Conservation (phyloP, 1,284 basidiomycete species). For the Naganishia liquefaciens region DNA sequence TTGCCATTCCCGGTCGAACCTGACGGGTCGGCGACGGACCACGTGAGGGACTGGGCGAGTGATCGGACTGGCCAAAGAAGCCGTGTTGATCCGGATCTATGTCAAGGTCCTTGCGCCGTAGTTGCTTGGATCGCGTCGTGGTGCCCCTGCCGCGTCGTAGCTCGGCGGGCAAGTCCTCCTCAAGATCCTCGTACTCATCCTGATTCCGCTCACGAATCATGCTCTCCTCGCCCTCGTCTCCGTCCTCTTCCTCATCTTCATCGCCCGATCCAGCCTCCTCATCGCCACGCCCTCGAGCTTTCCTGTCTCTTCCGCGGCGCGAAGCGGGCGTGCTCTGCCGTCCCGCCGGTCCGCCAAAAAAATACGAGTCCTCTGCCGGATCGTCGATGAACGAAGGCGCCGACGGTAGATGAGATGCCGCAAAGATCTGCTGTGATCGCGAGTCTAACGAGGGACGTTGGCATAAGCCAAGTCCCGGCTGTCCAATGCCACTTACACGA, state of each 20-base stretch:
- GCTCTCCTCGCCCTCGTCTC: slow-evolving; percentile 25
- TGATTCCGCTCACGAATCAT: slow-evolving; percentile 11
- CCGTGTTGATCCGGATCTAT: slow-evolving; percentile 6
- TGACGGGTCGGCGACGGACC: slow-evolving; percentile 12
- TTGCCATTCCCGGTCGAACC: neutral
- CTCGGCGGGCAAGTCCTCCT: slow-evolving; percentile 15
- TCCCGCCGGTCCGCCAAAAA: slow-evolving; percentile 10
- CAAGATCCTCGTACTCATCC: slow-evolving; percentile 21
- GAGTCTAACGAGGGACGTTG: slow-evolving; percentile 41
- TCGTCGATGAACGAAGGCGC: slow-evolving; percentile 51
- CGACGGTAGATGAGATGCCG: slow-evolving; percentile 42
- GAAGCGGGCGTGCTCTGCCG: slow-evolving; percentile 19
- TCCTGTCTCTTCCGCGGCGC: slow-evolving; percentile 1
- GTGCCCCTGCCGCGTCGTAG: slow-evolving; percentile 1
- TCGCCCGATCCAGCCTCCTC: slow-evolving; percentile 35
- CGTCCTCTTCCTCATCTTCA: slow-evolving; percentile 36
- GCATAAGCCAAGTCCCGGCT: neutral
- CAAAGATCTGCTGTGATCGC: slow-evolving; percentile 50
- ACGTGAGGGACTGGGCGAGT: slow-evolving; percentile 28
- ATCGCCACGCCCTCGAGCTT: neutral
- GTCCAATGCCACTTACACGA: slow-evolving; percentile 47
- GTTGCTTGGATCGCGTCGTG: neutral
- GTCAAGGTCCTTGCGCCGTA: slow-evolving; percentile 13
- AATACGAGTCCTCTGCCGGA: slow-evolving; percentile 28
- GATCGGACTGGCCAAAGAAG: slow-evolving; percentile 19